Conservation (phyloP, 768 basidiomycete species). For the Dentipellis sp. region DNA sequence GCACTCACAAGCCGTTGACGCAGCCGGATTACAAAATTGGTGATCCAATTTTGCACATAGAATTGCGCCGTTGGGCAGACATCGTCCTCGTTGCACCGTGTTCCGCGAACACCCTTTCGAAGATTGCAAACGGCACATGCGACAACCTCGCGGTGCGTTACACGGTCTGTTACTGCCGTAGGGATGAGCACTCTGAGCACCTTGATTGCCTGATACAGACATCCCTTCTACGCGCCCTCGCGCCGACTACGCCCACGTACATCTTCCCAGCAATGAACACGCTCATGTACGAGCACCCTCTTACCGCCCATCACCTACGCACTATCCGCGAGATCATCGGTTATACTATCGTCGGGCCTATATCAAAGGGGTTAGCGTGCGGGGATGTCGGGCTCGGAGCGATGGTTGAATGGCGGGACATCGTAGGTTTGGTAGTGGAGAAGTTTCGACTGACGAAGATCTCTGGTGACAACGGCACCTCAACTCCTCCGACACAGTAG, state of each 20-base stretch:
- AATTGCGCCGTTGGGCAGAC: conserved; percentile 91
- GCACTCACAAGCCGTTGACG: not conserved
- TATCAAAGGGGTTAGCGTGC: conserved; percentile 83
- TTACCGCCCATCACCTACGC: conserved; percentile 78
- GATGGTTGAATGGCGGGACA: conserved; percentile 95
- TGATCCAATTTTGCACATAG: conserved; percentile 93
- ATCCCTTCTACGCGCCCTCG: conserved; percentile 75
- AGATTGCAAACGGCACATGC: conserved; percentile 81
- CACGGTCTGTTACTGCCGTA: not conserved
- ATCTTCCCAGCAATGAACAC: conserved; percentile 99
- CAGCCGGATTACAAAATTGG: conserved; percentile 71
- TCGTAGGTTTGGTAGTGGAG: conserved; percentile 65
- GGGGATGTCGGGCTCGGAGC: conserved; percentile 92
- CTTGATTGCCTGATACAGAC: conserved; percentile 31
- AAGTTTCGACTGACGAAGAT: conserved; percentile 26
- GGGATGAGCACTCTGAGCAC: not conserved
- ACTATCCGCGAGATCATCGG: conserved; percentile 65
- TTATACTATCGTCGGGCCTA: conserved; percentile 80
- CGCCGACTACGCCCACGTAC: conserved; percentile 79
- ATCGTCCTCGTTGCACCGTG: conserved; percentile 92
- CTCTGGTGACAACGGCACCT: no score
- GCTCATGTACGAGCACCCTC: conserved; percentile 91
- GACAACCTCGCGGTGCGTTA: conserved; percentile 77
- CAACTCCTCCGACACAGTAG: no score
- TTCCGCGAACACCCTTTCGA: conserved; percentile 93